Conservation (phyloP, 1,284 basidiomycete genomes). For the Tilletiopsis washingtonensis region DNA sequence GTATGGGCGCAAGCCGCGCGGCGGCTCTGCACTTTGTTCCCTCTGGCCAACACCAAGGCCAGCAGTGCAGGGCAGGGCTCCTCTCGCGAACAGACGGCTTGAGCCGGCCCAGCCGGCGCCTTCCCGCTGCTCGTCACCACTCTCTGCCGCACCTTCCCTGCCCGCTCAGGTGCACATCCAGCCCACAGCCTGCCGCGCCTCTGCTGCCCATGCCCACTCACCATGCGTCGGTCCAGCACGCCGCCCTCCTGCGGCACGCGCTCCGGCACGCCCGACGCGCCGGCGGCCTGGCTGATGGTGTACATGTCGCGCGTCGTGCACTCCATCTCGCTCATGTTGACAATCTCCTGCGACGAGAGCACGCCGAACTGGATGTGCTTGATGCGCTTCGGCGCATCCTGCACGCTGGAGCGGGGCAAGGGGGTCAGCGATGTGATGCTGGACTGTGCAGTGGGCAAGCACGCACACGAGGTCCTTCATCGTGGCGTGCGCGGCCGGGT, state of each 20-base stretch:
- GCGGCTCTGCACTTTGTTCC: no score
- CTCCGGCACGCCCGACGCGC: constrained; percentile 8
- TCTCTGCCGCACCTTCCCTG: no score
- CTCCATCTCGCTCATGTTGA: constrained; percentile 45
- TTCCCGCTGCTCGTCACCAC: no score
- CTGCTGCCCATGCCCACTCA: constrained; percentile 1
- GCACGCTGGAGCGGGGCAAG: constrained; percentile 9
- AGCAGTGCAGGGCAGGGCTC: no score
- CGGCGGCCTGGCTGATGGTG: constrained; percentile 25
- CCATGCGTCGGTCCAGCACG: constrained; percentile 40
- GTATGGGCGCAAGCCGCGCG: no score
- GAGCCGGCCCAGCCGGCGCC: no score
- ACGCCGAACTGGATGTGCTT: constrained; percentile 48
- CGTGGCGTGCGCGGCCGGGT: not conserved
- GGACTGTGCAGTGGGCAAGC: not conserved
- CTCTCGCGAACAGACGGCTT: no score
- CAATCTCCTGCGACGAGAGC: constrained; percentile 46
- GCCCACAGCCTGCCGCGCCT: no score
- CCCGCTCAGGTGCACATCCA: no score
- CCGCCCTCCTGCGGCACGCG: constrained; percentile 39
- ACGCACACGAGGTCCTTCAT: constrained; percentile 1
- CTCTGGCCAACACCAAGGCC: no score
- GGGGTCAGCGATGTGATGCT: not conserved
- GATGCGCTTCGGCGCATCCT: constrained; percentile 47
- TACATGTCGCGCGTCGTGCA: constrained; percentile 42